Conservation (phyloP, 306 rosid species). For the Aeschynomene evenia region DNA sequence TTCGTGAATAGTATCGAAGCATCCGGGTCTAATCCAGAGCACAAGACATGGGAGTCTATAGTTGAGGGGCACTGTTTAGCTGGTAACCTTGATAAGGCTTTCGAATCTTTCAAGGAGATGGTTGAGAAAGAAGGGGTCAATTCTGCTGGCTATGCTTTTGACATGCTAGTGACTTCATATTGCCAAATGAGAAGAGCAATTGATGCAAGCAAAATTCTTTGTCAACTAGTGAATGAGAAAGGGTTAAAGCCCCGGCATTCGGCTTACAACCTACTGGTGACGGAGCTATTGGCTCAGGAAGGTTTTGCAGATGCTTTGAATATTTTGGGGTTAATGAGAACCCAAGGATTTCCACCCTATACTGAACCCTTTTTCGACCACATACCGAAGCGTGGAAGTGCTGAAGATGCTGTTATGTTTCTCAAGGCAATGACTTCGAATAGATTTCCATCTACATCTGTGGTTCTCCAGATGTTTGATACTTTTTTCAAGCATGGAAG, state of each 20-base stretch:
- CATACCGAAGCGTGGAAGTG: conserved; percentile 67
- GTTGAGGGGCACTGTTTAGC: conserved; percentile 58
- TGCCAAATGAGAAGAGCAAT: conserved; percentile 52
- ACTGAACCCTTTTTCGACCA: conserved; percentile 60
- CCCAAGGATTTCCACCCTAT: conserved; percentile 69
- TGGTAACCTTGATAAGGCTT: conserved; percentile 62
- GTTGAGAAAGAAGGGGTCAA: conserved; percentile 53
- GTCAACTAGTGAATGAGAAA: conserved; percentile 40
- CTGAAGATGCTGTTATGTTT: conserved; percentile 60
- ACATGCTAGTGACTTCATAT: conserved; percentile 52
- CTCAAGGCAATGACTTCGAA: conserved; percentile 70
- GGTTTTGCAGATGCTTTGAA: conserved; percentile 64
- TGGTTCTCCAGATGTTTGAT: conserved; percentile 52
- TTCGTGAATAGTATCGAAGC: conserved; percentile 50
- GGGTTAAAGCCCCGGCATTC: conserved; percentile 62
- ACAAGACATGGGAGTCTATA: conserved; percentile 54
- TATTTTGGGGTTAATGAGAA: conserved; percentile 65
- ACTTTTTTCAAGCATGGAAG: conserved; percentile 65
- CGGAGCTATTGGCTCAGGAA: conserved; percentile 50
- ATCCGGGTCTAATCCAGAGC: conserved; percentile 41
- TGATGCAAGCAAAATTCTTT: conserved; percentile 59
- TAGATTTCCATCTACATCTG: conserved; percentile 56
- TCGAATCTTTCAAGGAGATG: conserved; percentile 52
- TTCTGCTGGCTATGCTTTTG: conserved; percentile 45
- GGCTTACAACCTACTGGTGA: conserved; percentile 63